A percentile compares a stretch with the other conserved stretches of the same genome.
Conservation (phyloP, 371 early-diverging fungal genomes). For the Polyrhizophydium stewartii region DNA sequence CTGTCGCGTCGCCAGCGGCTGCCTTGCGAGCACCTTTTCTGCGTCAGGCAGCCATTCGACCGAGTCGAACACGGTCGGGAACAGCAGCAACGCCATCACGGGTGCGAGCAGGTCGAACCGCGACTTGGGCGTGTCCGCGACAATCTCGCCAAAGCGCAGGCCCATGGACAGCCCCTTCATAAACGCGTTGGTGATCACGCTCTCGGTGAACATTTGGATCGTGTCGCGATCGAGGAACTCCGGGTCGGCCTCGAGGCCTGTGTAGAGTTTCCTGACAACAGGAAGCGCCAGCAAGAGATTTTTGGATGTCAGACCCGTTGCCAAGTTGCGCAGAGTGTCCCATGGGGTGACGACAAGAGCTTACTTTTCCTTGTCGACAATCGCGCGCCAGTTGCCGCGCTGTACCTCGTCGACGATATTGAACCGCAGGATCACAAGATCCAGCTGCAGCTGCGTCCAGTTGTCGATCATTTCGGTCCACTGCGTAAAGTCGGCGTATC, state of each 20-base stretch:
- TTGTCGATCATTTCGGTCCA: constrained; percentile 15
- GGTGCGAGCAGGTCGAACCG: constrained; percentile 18
- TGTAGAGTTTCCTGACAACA: constrained; percentile 17
- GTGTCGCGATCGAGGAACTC: constrained; percentile 13
- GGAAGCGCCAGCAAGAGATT: not conserved
- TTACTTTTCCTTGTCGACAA: constrained; percentile 35
- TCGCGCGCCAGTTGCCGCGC: constrained; percentile 29
- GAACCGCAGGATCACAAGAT: constrained; percentile 28
- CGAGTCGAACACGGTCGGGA: constrained; percentile 40
- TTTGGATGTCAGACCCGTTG: not conserved
- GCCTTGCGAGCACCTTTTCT: not conserved
- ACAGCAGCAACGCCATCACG: constrained; percentile 29
- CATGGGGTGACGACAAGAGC: not conserved
- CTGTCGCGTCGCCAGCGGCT: not conserved
- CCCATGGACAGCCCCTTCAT: constrained; percentile 28
- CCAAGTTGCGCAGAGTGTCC: not conserved
- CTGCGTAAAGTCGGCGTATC: constrained; percentile 17
- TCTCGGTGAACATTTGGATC: constrained; percentile 25
- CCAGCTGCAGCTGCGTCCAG: constrained; percentile 23
- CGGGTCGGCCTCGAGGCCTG: constrained; percentile 34
- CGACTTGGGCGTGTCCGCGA: constrained; percentile 23
- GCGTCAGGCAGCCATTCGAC: constrained; percentile 18
- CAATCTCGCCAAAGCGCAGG: constrained; percentile 21
- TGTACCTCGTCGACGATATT: constrained; percentile 22
- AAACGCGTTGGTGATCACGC: constrained; percentile 28